phyloP scores from a whole-genome alignment of 208 protist genomes.

The Kentomonas sorsogonicus region DNA sequence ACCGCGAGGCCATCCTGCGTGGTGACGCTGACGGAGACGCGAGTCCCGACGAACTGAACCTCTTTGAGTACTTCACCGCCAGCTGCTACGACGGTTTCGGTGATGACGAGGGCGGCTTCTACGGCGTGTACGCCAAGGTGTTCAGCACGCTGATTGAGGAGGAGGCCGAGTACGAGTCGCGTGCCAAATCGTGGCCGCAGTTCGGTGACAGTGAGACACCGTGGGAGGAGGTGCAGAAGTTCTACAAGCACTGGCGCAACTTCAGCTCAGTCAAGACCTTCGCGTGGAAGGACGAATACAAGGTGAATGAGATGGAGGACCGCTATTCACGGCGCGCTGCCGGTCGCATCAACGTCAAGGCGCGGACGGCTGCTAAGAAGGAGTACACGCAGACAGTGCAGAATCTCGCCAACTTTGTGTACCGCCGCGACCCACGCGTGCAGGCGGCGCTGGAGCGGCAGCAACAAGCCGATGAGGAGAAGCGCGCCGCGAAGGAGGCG shows the following conservation, averaged over 20 bases:
- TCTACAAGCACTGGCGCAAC: conserved; percentile 85
- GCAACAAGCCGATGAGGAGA: no score
- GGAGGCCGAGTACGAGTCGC: conserved; percentile 55
- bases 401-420: conserved; percentile 69
- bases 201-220: conserved; percentile 63
- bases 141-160: conserved; percentile 71
- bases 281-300: conserved; percentile 90
- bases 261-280: conserved; percentile 84
- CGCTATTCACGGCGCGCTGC: conserved; percentile 79
- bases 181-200: conserved; percentile 51
- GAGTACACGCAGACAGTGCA: conserved; percentile 82
- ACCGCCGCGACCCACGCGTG: conserved; percentile 83
- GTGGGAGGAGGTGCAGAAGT: conserved; percentile 62
- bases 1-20: conserved; percentile 73
- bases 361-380: conserved; percentile 66
- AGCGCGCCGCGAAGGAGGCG: conserved; percentile 47
- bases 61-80: conserved; percentile 80
- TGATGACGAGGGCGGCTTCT: conserved; percentile 75
- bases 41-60: conserved; percentile 65
- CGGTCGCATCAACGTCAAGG: conserved; percentile 84
- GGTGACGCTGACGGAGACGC: conserved; percentile 44
- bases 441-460: conserved; percentile 51
- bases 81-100: conserved; percentile 77
- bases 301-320: conserved; percentile 86
- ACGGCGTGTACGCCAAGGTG: conserved; percentile 64